These are phyloP conservation scores for Acer negundo DNA, from an alignment of 345 rosid genomes.

Conservation along the genomic window DNA sequence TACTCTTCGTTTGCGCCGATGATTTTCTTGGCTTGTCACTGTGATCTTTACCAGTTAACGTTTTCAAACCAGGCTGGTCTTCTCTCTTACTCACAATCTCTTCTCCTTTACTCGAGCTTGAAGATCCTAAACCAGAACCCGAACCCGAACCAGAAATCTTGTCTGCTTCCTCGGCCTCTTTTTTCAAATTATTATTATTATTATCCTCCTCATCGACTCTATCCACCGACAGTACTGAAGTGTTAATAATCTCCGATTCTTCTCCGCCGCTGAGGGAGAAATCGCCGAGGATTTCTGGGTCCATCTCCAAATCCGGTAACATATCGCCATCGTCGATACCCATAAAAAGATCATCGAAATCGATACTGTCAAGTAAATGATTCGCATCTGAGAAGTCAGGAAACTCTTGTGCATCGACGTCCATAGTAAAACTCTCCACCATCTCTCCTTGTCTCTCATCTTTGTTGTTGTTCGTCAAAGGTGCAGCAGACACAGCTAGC, in stretches of 20 bases:
- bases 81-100: conserved; percentile 45
- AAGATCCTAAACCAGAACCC: conserved; percentile 10
- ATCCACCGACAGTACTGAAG: conserved; percentile 29
- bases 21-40: conserved; percentile 55
- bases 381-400: conserved; percentile 49
- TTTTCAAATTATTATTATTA: conserved; percentile 6
- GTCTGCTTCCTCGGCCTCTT: conserved; percentile 31
- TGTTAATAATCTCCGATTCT: conserved; percentile 47
- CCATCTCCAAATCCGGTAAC: conserved; percentile 77
- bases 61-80: conserved; percentile 31
- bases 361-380: conserved; percentile 55
- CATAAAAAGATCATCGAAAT: conserved; percentile 74
- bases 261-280: conserved; percentile 57
- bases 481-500: conserved; percentile 63
- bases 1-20: conserved; percentile 36
- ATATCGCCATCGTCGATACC: conserved; percentile 59
- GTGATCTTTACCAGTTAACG: conserved; percentile 32
- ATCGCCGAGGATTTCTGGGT: conserved; percentile 64
- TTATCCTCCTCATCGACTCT: conserved; percentile 27
- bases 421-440: conserved; percentile 39
- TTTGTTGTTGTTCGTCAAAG: conserved; percentile 41
- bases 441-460: conserved; percentile 46
- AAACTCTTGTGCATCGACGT: conserved; percentile 34
- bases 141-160: conserved; percentile 33
- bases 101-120: conserved; percentile 35